These are phyloP conservation scores for Boletellus sp. DNA, from an alignment of 768 basidiomycete genomes.

Conservation along the genomic window DNA sequence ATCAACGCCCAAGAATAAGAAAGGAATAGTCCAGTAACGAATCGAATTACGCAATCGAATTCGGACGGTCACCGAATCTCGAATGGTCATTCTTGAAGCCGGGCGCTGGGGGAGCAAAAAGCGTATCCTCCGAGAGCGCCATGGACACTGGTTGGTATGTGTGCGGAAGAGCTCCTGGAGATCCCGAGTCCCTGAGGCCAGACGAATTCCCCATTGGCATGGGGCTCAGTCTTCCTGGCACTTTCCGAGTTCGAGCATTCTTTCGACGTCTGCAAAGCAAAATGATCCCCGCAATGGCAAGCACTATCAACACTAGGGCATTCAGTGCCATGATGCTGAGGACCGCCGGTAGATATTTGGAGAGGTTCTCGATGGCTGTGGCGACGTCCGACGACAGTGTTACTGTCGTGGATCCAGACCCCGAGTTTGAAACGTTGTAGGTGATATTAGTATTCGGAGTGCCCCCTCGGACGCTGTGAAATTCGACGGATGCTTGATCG, in stretches of 20 bases:
- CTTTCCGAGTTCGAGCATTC: slow-evolving; percentile 33
- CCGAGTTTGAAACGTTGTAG: slow-evolving; percentile 47
- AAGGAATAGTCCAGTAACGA: neutral
- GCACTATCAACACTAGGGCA: slow-evolving; percentile 59
- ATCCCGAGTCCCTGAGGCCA: slow-evolving; percentile 34
- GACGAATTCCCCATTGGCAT: slow-evolving; percentile 49
- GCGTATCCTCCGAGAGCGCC: slow-evolving; percentile 44
- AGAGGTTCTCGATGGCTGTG: slow-evolving; percentile 58
- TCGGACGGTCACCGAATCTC: slow-evolving; percentile 37
- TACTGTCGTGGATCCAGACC: slow-evolving; percentile 44
- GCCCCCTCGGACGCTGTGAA: slow-evolving; percentile 65
- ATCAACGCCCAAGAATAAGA: slow-evolving; percentile 4
- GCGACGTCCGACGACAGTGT: slow-evolving; percentile 57
- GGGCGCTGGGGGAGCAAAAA: slow-evolving; percentile 53
- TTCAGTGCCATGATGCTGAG: slow-evolving; percentile 76
- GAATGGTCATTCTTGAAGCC: slow-evolving; percentile 43
- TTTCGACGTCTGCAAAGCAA: slow-evolving; percentile 50
- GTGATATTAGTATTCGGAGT: slow-evolving; percentile 63
- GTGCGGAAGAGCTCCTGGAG: slow-evolving; percentile 40
- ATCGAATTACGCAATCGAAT: slow-evolving; percentile 36
- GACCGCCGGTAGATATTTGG: slow-evolving; percentile 66
- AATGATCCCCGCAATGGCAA: slow-evolving; percentile 51
- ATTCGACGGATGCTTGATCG: slow-evolving; percentile 64
- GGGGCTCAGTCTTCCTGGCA: slow-evolving; percentile 47
- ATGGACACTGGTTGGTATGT: slow-evolving; percentile 71